Percentiles rank a stretch among this genome's conserved stretches.
phyloP scores from a whole-genome alignment of 2,329 filamentous ascomycete species.

The Furcasterigmium furcatum region DNA sequence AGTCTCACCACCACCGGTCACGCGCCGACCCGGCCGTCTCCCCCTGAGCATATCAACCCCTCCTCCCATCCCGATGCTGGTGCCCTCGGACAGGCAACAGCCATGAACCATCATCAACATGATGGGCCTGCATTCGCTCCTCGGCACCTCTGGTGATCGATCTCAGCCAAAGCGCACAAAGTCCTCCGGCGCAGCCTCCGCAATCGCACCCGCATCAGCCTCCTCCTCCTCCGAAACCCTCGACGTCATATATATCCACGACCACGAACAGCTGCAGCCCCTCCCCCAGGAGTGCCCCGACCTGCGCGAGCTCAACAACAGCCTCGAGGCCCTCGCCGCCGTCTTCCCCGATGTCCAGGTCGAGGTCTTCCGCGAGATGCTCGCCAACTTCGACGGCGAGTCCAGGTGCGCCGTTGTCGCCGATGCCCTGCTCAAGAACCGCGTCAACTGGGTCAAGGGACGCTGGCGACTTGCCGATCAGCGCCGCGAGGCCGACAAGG shows the following conservation, averaged over 20 bases:
- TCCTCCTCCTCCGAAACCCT: slow-evolving; percentile 20
- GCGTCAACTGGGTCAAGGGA: slow-evolving; percentile 67
- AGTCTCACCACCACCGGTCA: too few species aligned
- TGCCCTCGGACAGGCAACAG: slow-evolving; percentile 1
- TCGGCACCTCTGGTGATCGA: slow-evolving; percentile 12
- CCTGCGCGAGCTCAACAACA: slow-evolving; percentile 66
- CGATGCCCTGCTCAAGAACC: slow-evolving; percentile 71
- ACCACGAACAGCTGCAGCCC: slow-evolving; percentile 50
- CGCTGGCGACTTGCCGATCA: slow-evolving; percentile 51
- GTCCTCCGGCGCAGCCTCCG: background rate
- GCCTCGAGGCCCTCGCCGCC: slow-evolving; percentile 64
- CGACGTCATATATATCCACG: slow-evolving; percentile 46
- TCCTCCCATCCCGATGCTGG: too few species aligned
- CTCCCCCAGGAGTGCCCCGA: slow-evolving; percentile 53
- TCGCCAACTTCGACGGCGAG: slow-evolving; percentile 70
- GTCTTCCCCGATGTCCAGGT: slow-evolving; percentile 80
- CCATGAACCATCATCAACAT: slow-evolving; percentile 10
- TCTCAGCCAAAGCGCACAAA: slow-evolving; percentile 3
- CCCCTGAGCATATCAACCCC: too few species aligned
- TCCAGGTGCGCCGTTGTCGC: slow-evolving; percentile 75
- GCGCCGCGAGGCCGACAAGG: slow-evolving; percentile 23
- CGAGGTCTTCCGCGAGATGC: slow-evolving; percentile 80
- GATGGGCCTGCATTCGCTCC: slow-evolving; percentile 13
- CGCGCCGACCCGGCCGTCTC: too few species aligned
- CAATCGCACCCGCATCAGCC: slow-evolving; percentile 3